phyloP scores from a whole-genome alignment of 306 rosid genomes.

The Corylus americana region DNA sequence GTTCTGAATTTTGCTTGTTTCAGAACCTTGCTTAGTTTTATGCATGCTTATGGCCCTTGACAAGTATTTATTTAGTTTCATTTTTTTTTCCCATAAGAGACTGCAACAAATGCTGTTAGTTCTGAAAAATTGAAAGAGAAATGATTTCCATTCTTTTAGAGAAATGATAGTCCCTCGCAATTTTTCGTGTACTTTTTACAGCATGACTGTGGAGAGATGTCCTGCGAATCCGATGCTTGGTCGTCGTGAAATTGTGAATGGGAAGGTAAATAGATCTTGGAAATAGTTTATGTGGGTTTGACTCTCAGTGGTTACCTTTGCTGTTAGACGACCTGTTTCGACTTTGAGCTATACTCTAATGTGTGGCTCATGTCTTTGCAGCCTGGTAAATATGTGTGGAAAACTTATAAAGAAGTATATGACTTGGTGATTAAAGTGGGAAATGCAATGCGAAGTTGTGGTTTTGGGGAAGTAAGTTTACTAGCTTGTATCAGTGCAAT shows the following conservation, averaged over 20 bases:
- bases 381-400: conserved; percentile 81
- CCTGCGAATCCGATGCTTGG: conserved; percentile 83
- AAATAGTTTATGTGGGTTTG: not conserved
- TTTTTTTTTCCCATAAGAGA: not conserved
- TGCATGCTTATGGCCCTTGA: not conserved
- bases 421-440: conserved; percentile 76
- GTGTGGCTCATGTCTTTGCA: conserved; percentile 29
- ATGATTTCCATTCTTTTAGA: conserved; percentile 13
- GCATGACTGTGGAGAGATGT: conserved; percentile 76
- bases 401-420: conserved; percentile 71
- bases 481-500: not conserved
- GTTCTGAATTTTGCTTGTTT: not conserved
- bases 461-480: conserved; percentile 64
- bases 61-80: not conserved
- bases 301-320: conserved; percentile 6
- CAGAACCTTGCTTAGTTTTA: not conserved
- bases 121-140: not conserved
- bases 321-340: conserved; percentile 3
- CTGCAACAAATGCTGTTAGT: not conserved
- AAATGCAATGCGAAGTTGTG: conserved; percentile 71
- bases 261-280: conserved; percentile 49
- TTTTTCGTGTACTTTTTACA: conserved; percentile 30
- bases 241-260: conserved; percentile 58
- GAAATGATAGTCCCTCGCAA: not conserved
- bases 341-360: conserved; percentile 27